Evolutionary conservation across 352 stramenopile genomes (phyloP).

Genomic region (Phytophthora nicotianae): DNA sequence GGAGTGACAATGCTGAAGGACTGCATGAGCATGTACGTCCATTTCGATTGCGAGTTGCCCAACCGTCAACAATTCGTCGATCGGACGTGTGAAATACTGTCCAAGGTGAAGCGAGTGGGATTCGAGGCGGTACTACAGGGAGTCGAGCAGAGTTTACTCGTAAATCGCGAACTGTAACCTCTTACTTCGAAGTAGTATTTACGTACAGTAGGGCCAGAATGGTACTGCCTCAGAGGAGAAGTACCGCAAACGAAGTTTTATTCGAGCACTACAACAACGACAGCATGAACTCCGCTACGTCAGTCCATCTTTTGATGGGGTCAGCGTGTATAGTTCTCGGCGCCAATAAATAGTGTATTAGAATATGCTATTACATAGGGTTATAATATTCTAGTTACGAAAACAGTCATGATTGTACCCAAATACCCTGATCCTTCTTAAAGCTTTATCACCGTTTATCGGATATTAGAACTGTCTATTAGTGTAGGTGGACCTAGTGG

Average conservation of each 20-base stretch:
- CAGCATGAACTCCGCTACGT: not conserved
- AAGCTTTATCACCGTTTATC: not conserved
- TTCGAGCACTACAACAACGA: constrained; percentile 1
- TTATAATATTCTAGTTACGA: too few relatives aligned
- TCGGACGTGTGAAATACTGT: not conserved
- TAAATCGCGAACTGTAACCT: too few relatives aligned
- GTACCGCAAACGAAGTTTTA: not conserved
- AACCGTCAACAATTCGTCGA: constrained; percentile 5
- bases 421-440: too few relatives aligned
- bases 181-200: not conserved
- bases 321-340: not conserved
- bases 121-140: constrained; percentile 4
- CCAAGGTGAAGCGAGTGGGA: not conserved
- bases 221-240: not conserved
- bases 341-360: too few relatives aligned
- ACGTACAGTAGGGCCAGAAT: too few relatives aligned
- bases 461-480: not conserved
- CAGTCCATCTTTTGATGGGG: not conserved
- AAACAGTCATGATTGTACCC: too few relatives aligned
- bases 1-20: constrained; percentile 4
- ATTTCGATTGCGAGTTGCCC: not conserved
- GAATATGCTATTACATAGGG: too few relatives aligned
- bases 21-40: constrained; percentile 5
- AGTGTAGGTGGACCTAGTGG: not conserved
- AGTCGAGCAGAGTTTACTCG: constrained; percentile 1